Conservation (phyloP, 2,329 filamentous ascomycete genomes). For the Xylariaceae sp. region DNA sequence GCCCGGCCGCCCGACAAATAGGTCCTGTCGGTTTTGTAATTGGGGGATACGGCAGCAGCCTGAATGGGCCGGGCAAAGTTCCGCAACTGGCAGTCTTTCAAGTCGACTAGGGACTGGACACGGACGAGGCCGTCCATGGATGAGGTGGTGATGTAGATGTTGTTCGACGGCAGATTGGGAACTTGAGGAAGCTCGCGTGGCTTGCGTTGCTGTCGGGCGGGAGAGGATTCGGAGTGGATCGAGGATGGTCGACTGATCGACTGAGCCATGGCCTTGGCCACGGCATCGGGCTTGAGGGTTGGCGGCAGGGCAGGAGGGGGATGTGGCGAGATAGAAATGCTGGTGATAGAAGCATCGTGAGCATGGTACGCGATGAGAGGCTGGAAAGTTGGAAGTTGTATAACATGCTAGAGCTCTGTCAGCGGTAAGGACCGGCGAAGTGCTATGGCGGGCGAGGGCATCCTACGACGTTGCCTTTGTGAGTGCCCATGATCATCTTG, state of each 20-base stretch:
- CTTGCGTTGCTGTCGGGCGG: constrained; percentile 34
- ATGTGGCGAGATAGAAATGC: constrained; percentile 84
- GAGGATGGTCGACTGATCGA: constrained; percentile 34
- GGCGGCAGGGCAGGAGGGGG: constrained; percentile 59
- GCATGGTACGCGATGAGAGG: constrained; percentile 83
- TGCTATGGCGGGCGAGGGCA: constrained; percentile 11
- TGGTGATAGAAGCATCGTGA: constrained; percentile 86
- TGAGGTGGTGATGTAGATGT: constrained; percentile 88
- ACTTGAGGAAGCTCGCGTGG: constrained; percentile 49
- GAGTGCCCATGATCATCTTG: constrained; percentile 95
- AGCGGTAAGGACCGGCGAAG: constrained; percentile 1
- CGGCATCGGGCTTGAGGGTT: constrained; percentile 38
- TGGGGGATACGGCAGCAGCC: constrained; percentile 87
- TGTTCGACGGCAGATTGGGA: constrained; percentile 75
- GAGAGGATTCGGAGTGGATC: constrained; percentile 39
- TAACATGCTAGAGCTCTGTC: constrained; percentile 51
- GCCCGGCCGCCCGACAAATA: constrained; percentile 90
- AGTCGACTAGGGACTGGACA: constrained; percentile 78
- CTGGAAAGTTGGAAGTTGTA: constrained; percentile 78
- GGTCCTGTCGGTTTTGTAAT: constrained; percentile 83
- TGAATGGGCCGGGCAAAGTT: constrained; percentile 94
- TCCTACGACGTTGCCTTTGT: constrained; percentile 92
- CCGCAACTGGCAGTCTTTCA: constrained; percentile 83
- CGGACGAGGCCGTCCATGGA: constrained; percentile 97
- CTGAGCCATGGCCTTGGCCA: constrained; percentile 34